Evolutionary conservation across 2,329 filamentous ascomycete species (phyloP).

Genomic region (Stromatinia cepivora): DNA sequence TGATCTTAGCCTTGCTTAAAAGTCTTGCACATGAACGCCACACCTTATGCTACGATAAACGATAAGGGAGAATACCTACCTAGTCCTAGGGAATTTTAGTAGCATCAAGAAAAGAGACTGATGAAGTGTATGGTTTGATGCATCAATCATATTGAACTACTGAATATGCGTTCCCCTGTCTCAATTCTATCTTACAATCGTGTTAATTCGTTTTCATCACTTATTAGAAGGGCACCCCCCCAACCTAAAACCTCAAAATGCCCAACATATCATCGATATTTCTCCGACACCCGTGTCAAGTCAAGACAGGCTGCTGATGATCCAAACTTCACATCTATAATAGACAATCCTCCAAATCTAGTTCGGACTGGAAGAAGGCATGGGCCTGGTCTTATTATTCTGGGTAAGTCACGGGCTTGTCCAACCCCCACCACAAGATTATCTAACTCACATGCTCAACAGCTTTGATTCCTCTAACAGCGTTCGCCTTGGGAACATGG

Average conservation of each 20-base stretch:
- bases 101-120: not conserved
- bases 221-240: constrained; percentile 13
- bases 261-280: constrained; percentile 36
- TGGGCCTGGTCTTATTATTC: constrained; percentile 76
- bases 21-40: constrained; percentile 7
- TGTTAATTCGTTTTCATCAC: not conserved
- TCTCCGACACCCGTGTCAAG: constrained; percentile 30
- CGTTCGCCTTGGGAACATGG: constrained; percentile 90
- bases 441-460: constrained; percentile 16
- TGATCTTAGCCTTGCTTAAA: not conserved
- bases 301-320: constrained; percentile 58
- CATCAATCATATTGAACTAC: not conserved
- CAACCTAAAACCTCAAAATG: constrained; percentile 24
- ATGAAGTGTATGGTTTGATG: not conserved
- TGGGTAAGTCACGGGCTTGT: constrained; percentile 51
- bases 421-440: not conserved
- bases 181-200: constrained; percentile 6
- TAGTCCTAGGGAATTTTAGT: too few relatives aligned
- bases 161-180: constrained; percentile 16
- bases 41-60: not conserved
- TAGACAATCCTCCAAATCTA: constrained; percentile 81
- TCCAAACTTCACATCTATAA: constrained; percentile 77
- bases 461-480: constrained; percentile 79
- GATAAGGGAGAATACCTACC: not conserved
- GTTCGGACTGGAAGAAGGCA: constrained; percentile 73